phyloP scores from a whole-genome alignment of 257 asterid species.

The Pogostemon cablin region DNA sequence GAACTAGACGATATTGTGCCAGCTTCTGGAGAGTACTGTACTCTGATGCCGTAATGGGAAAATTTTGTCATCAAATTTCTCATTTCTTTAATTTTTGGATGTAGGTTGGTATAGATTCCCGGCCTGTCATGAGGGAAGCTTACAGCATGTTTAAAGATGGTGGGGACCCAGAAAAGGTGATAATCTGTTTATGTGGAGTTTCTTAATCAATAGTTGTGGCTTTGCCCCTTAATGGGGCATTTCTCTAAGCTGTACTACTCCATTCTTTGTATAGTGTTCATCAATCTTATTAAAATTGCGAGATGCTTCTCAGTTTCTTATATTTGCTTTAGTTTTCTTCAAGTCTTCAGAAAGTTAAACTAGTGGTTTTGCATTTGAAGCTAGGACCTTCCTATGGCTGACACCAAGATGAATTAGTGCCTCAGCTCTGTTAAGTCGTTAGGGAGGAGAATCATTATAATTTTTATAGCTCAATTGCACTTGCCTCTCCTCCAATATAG shows the following conservation, averaged over 20 bases:
- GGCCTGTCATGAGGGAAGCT: conserved; percentile 79
- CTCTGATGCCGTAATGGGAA: conserved; percentile 2
- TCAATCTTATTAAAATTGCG: conserved; percentile 12
- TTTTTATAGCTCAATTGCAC: too few relatives aligned
- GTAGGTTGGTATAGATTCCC: conserved; percentile 85
- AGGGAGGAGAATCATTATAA: too few relatives aligned
- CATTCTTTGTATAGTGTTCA: background rate
- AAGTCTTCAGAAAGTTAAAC: background rate
- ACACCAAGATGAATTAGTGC: background rate
- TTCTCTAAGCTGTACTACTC: background rate
- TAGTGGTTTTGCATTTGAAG: background rate
- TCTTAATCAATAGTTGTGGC: conserved; percentile 21
- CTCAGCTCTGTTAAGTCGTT: too few relatives aligned
- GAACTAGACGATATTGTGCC: background rate
- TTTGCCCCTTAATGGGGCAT: conserved; percentile 17
- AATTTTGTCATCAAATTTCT: conserved; percentile 23
- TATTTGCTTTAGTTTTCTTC: background rate
- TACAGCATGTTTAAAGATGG: conserved; percentile 79
- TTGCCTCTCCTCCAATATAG: too few relatives aligned
- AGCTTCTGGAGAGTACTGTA: background rate
- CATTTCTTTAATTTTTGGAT: conserved; percentile 27
- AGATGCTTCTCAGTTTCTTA: background rate
- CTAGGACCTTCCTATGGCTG: background rate
- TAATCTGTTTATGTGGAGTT: conserved; percentile 11
- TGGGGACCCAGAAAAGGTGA: conserved; percentile 89